A percentile compares a stretch with the other conserved stretches of the same genome.
phyloP scores from a whole-genome alignment of 495 filamentous ascomycete species.

The Halenospora varia region DNA sequence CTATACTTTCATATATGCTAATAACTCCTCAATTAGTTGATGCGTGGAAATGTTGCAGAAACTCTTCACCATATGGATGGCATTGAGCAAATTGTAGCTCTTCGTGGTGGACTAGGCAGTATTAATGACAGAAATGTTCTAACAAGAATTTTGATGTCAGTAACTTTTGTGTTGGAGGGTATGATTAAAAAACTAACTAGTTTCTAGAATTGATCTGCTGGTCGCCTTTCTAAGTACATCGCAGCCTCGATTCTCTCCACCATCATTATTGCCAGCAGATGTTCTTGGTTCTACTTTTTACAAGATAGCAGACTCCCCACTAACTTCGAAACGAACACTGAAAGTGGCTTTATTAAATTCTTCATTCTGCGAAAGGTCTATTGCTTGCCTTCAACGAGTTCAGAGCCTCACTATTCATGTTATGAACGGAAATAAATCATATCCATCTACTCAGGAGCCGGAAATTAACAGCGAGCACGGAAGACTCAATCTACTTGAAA shows the following conservation, averaged over 20 bases:
- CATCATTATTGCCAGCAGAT: neutral
- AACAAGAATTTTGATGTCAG: neutral
- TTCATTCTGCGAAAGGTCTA: neutral
- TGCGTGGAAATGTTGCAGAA: neutral
- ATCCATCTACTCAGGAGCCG: neutral
- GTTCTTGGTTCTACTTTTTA: neutral
- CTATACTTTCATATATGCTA: neutral
- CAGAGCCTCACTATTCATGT: neutral
- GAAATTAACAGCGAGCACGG: neutral
- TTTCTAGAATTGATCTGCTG: neutral
- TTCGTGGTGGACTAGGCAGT: neutral
- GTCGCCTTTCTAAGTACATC: neutral
- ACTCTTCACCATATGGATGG: neutral
- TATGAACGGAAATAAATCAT: neutral
- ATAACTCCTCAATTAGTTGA: neutral
- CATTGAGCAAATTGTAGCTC: neutral
- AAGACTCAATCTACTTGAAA: neutral
- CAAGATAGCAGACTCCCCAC: neutral
- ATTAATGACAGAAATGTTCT: neutral
- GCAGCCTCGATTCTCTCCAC: neutral
- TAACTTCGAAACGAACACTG: neutral
- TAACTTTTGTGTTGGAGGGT: neutral
- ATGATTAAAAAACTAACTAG: neutral
- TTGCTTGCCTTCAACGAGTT: neutral
- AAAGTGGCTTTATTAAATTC: neutral